Conservation (phyloP, 805 yeast genomes). For the Saccharomycopsis sp. region DNA sequence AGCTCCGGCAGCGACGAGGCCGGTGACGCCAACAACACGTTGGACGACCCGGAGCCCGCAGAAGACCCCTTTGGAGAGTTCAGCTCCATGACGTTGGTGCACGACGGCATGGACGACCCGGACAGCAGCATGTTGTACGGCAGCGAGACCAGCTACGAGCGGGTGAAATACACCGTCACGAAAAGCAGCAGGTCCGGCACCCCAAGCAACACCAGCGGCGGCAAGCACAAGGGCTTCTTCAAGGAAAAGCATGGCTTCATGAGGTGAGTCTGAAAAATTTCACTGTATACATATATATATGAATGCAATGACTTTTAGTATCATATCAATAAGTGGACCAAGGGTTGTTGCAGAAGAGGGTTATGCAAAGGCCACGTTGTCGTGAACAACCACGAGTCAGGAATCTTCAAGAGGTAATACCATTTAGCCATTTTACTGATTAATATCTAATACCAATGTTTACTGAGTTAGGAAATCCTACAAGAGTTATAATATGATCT, state of each 20-base stretch:
- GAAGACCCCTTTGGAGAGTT: slow-evolving; percentile 79
- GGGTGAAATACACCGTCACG: slow-evolving; percentile 49
- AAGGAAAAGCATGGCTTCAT: slow-evolving; percentile 19
- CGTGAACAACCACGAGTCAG: no score
- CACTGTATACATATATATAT: no score
- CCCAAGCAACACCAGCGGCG: slow-evolving; percentile 3
- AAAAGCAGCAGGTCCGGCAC: slow-evolving; percentile 17
- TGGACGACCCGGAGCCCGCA: slow-evolving; percentile 24
- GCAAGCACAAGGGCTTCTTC: slow-evolving; percentile 15
- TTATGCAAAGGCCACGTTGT: no score
- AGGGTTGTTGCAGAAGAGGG: no score
- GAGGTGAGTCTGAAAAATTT: no score
- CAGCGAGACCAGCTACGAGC: slow-evolving; percentile 37
- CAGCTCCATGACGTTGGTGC: slow-evolving; percentile 78
- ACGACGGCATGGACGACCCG: slow-evolving; percentile 42
- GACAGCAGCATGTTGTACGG: slow-evolving; percentile 42
- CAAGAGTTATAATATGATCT: no score
- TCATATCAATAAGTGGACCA: no score
- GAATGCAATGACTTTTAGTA: no score
- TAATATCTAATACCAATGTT: no score
- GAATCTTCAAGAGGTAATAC: no score
- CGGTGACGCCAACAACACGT: not conserved
- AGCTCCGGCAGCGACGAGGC: slow-evolving; percentile 1
- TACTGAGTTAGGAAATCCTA: no score
- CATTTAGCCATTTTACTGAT: no score